Conservation (phyloP, 495 filamentous ascomycete species). For the Staphylotrichum longicolle region DNA sequence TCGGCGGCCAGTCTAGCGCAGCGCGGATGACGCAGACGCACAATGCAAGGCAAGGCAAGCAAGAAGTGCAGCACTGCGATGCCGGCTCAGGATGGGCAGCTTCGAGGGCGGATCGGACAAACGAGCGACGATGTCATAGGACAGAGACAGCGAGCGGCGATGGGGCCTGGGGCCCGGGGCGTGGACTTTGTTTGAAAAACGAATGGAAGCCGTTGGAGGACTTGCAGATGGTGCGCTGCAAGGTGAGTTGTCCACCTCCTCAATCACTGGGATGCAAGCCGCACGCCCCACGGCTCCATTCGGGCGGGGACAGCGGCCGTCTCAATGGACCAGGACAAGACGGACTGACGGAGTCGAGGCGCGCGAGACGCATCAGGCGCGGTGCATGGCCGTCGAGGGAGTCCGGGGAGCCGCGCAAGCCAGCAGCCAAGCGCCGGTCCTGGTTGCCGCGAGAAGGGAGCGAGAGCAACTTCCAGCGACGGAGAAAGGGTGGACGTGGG, state of each 20-base stretch:
- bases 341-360: constrained; percentile 1
- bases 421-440: constrained; percentile 1
- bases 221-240: constrained; percentile 44
- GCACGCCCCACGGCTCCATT: constrained; percentile 18
- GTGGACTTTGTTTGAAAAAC: constrained; percentile 5
- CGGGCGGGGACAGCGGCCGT: constrained; percentile 9
- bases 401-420: constrained; percentile 12
- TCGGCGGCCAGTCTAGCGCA: constrained; percentile 12
- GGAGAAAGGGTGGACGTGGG: neutral
- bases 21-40: constrained; percentile 20
- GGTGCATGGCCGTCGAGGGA: constrained; percentile 11
- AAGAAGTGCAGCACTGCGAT: constrained; percentile 13
- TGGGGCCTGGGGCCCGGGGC: constrained; percentile 4
- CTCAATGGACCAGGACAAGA: too few relatives aligned
- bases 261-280: constrained; percentile 27
- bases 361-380: constrained; percentile 20
- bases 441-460: neutral
- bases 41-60: constrained; percentile 12
- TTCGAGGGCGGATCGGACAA: constrained; percentile 7
- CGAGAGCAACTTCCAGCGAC: neutral
- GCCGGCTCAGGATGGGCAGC: constrained; percentile 2
- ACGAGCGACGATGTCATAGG: constrained; percentile 29
- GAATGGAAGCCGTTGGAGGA: constrained; percentile 37
- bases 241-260: constrained; percentile 50
- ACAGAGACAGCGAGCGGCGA: constrained; percentile 18